These are phyloP conservation scores for Staphylotrichum tortipilum DNA, from an alignment of 495 filamentous ascomycete genomes.

Conservation along the genomic window DNA sequence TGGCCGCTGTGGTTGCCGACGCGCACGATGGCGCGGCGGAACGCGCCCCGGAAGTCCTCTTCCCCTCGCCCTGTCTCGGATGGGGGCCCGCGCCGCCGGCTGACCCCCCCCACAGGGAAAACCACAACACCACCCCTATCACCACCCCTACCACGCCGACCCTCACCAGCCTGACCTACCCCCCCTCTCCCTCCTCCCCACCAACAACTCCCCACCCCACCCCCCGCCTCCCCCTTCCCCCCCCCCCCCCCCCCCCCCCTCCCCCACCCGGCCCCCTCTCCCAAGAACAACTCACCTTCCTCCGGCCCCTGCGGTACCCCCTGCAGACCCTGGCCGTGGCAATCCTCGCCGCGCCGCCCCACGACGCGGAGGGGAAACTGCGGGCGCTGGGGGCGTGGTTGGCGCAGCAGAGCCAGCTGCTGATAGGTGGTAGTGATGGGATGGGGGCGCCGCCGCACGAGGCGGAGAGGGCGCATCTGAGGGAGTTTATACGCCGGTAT, in stretches of 20 bases:
- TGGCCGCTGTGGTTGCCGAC: background rate
- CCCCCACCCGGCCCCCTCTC: background rate
- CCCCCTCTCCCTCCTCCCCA: background rate
- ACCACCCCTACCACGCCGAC: background rate
- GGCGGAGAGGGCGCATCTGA: constrained; percentile 8
- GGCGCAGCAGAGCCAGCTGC: too few relatives aligned
- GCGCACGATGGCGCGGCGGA: background rate
- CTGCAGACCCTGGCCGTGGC: constrained; percentile 1
- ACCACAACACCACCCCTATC: background rate
- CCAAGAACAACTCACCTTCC: constrained; percentile 2
- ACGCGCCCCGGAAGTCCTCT: background rate
- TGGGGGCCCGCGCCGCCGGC: too few relatives aligned
- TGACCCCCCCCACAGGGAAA: too few relatives aligned
- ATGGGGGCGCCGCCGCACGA: background rate
- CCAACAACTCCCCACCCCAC: background rate
- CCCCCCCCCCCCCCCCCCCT: background rate
- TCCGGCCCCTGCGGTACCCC: constrained; percentile 1
- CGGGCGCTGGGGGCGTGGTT: background rate
- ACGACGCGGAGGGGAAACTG: background rate
- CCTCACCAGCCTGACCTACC: too few relatives aligned
- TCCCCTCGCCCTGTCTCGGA: too few relatives aligned
- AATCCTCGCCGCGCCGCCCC: background rate
- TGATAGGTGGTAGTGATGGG: too few relatives aligned
- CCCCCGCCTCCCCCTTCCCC: background rate
- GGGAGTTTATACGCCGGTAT: constrained; percentile 14